Evolutionary conservation across 108 stramenopile genomes (phyloP), one percentile per base, ranked within the genome.

Genomic region (Nannochloropsis gaditana): DNA sequence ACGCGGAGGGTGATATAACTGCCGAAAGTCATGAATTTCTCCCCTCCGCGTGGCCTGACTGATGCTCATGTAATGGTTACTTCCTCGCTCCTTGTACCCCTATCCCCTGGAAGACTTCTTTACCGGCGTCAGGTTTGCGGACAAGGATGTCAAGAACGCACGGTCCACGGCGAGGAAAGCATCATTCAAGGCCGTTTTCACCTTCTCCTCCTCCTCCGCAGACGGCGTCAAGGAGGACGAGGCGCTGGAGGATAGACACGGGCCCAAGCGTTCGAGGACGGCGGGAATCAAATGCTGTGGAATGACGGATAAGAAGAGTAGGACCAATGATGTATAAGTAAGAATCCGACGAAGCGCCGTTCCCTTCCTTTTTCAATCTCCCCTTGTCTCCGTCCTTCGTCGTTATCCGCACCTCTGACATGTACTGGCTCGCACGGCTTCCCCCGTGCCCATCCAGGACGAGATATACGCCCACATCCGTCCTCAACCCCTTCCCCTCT

Each of bases 401-500:
- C 31, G 73, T n/a, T 19, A 1, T 79, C 19, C 73, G 73, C 11
- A 82, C 21, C 43, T 11, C 9, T 1, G 83, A 44, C 21, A 44
- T 83, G 15, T 43, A 21, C 85, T 89, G 85, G 41, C 85, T 85
- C 9, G 88, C 88, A 3, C 88, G 88, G 11, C 84, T 47, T 11
- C 88, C 88, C 10, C 88, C 88, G 81, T 89, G 88, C 10, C 88
- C 88, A 43, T 89, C 88, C 21, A 82, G 82, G 11, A 89, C 85
- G 79, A 84, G 83, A 82, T 89, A 89, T 43, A 89, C 41, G 41
- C 82, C 45, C 45, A 89, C 85, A 10, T 84, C 88, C 44, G 10
- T 15, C 47, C 47, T 50, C 47, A 10, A 10, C 15, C 47, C 47
- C 47, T 50, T 15, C 47, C 47, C 15, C 0, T 15, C 47, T 50